Conservation (phyloP, 441 rosid genomes). For the Jatropha multifida region DNA sequence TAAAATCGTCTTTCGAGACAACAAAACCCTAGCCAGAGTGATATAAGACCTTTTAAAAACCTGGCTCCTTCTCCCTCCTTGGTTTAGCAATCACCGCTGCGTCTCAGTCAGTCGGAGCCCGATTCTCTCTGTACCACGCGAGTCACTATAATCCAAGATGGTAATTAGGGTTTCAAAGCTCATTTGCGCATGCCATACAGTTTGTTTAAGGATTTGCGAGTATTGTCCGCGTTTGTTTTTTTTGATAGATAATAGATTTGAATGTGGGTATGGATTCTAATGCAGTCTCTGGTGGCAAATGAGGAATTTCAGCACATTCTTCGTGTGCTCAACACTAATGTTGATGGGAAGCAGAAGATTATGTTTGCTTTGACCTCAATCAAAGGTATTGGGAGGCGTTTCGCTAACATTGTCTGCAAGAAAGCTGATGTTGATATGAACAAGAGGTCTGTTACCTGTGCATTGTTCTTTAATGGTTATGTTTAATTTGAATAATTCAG, state of each 20-base stretch:
- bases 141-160: constrained; percentile 6
- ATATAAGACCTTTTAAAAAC: neutral
- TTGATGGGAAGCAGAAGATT: constrained; percentile 82
- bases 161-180: neutral
- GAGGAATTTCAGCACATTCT: constrained; percentile 83
- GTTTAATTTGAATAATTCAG: neutral
- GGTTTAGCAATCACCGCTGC: no score
- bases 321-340: constrained; percentile 81
- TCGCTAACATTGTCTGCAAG: constrained; percentile 82
- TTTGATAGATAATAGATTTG: neutral
- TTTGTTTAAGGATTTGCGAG: neutral
- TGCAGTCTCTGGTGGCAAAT: constrained; percentile 65
- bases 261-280: neutral
- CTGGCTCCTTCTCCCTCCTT: neutral
- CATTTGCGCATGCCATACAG: neutral
- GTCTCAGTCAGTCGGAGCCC: no score
- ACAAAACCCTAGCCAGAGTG: neutral
- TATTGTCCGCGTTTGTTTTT: neutral
- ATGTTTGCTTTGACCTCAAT: constrained; percentile 81
- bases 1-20: neutral
- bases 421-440: constrained; percentile 89
- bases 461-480: neutral
- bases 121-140: neutral
- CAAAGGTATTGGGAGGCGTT: constrained; percentile 71
- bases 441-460: constrained; percentile 44